These are phyloP conservation scores for Aspergillus calidoustus DNA, from an alignment of 2,329 filamentous ascomycete genomes.

Conservation along the genomic window DNA sequence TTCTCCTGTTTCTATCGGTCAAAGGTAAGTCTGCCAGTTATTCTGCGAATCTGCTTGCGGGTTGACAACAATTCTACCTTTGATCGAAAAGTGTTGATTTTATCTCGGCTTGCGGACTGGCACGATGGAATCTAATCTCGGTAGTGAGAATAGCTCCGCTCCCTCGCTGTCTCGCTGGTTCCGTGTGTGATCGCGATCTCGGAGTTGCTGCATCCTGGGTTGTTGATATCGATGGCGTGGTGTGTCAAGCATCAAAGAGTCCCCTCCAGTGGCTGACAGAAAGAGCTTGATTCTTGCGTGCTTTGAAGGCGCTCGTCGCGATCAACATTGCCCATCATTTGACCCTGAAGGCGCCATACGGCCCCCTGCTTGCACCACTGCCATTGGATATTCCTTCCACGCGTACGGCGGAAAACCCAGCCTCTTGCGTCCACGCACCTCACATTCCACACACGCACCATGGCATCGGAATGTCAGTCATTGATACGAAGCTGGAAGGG, in stretches of 20 bases:
- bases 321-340: background rate
- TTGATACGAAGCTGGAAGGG: background rate
- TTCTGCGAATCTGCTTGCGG: background rate
- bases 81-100: background rate
- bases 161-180: background rate
- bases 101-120: background rate
- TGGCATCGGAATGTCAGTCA: background rate
- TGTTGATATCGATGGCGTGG: background rate
- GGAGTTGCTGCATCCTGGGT: background rate
- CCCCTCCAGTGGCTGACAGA: background rate
- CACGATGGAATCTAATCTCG: background rate
- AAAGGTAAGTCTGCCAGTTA: background rate
- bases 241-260: background rate
- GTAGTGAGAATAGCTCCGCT: background rate
- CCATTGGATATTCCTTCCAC: background rate
- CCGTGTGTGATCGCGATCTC: background rate
- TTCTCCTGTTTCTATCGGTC: background rate
- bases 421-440: background rate
- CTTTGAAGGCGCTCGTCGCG: background rate
- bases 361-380: background rate
- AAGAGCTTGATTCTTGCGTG: constrained; percentile 6
- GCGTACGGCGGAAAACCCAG: background rate
- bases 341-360: background rate
- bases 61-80: background rate
- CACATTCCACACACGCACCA: background rate